These are phyloP conservation scores for Ilyonectria mors-panacis DNA, from an alignment of 2,329 filamentous ascomycete genomes.

Conservation along the genomic window DNA sequence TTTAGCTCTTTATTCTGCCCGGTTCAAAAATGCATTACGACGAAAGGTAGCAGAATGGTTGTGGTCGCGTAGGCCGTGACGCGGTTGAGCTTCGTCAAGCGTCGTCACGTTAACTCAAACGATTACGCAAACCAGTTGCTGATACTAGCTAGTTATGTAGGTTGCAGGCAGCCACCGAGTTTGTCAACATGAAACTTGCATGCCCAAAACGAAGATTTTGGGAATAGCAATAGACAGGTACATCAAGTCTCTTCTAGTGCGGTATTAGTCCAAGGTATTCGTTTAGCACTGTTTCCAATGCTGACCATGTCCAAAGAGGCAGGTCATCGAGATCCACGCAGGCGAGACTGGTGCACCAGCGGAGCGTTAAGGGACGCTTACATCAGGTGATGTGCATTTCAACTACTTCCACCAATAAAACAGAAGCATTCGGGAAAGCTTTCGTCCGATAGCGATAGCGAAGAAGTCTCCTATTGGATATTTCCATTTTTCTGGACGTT, in stretches of 20 bases:
- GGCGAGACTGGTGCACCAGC: not conserved
- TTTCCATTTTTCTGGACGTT: too few relatives aligned
- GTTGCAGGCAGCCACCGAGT: not conserved
- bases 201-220: not conserved
- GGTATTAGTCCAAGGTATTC: not conserved
- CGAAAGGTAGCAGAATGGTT: not conserved
- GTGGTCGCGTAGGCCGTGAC: not conserved
- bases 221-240: not conserved
- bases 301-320: not conserved
- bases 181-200: not conserved
- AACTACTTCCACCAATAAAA: not conserved
- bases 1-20: not conserved
- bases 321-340: not conserved
- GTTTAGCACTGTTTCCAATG: not conserved
- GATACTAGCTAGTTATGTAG: not conserved
- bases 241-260: not conserved
- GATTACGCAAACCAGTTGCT: conserved; percentile 2
- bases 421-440: not conserved
- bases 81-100: not conserved
- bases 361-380: not conserved
- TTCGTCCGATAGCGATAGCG: too few relatives aligned
- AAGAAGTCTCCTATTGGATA: too few relatives aligned
- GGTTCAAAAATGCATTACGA: not conserved
- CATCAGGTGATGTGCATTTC: not conserved
- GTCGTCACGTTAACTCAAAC: not conserved